phyloP scores from a whole-genome alignment of 1,284 basidiomycete genomes.

The Microbotryum intermedium region DNA sequence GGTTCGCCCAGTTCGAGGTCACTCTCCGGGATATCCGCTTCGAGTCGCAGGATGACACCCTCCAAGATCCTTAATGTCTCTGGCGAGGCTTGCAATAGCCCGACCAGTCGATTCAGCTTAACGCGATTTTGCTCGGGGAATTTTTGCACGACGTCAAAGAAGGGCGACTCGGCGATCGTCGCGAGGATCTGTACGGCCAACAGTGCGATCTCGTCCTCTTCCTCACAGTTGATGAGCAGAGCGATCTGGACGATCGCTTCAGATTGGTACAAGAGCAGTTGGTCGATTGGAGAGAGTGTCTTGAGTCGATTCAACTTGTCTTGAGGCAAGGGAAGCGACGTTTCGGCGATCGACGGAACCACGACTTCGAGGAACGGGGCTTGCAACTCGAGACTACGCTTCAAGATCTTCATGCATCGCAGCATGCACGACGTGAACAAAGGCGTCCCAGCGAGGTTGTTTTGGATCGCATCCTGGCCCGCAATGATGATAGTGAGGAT shows the following conservation, averaged over 20 bases:
- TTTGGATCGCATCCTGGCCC: slow-evolving; percentile 66
- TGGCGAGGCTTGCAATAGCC: slow-evolving; percentile 68
- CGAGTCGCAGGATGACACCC: slow-evolving; percentile 65
- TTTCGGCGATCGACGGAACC: slow-evolving; percentile 63
- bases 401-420: slow-evolving; percentile 71
- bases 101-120: slow-evolving; percentile 54
- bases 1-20: slow-evolving; percentile 33
- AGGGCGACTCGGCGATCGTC: slow-evolving; percentile 50
- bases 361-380: slow-evolving; percentile 83
- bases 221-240: slow-evolving; percentile 64
- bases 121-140: slow-evolving; percentile 51
- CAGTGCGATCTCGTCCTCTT: slow-evolving; percentile 63
- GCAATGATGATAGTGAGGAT: slow-evolving; percentile 69
- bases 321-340: slow-evolving; percentile 8
- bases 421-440: slow-evolving; percentile 66
- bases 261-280: slow-evolving; percentile 62
- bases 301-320: slow-evolving; percentile 29
- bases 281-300: slow-evolving; percentile 58
- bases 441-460: slow-evolving; percentile 48
- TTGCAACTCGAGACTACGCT: slow-evolving; percentile 74
- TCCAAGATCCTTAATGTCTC: slow-evolving; percentile 79
- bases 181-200: slow-evolving; percentile 71
- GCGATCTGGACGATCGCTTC: slow-evolving; percentile 75
- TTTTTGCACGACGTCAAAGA: slow-evolving; percentile 48
- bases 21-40: slow-evolving; percentile 40